Evolutionary conservation across 345 rosid genomes (phyloP), one percentile per base, ranked within the genome.

Genomic region (Eucalyptus guilfoylei): DNA sequence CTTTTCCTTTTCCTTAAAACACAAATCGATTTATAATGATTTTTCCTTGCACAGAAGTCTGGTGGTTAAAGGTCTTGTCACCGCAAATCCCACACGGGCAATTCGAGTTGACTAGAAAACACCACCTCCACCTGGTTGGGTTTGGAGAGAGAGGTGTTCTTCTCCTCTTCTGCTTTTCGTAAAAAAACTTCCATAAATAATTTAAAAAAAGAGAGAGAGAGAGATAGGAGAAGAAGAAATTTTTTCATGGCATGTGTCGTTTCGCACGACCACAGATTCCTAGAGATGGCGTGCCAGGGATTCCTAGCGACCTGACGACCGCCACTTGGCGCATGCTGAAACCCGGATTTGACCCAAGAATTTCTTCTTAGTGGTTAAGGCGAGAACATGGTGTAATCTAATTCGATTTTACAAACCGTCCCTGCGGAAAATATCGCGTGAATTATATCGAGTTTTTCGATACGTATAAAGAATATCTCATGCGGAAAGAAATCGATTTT

Each of bases 51-150:
- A 9, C 55, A 3, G 55, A 52, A 19, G 1, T 52, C 26, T 4
- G 76, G 83, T 87, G 3, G 88, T 19, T 87, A 45, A 26, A 62
- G n/a, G 88, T 87, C 88, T 64, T 45, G 49, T 87, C 88, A 87
- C 54, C 44, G 81, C 55, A 62, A 44, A 64, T 47, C 83, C 80
- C 69, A 30, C 49, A 42, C 28, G 50, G 76, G 47, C 3, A 37
- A 45, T 11, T 24, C 28, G 7, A 60, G 67, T 44, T 52, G 72
- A 87, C 55, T 55, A 16, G 4, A 11, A 21, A 4, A 19, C 67
- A 28, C 67, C 32, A 12, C 15, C 67, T 21, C 54, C 30, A 50
- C 15, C 44, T 9, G 83, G 47, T 37, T 40, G 83, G 28, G 83
- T 9, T 55, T 55, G 6, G 28, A 23, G 28, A 23, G 28, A 54